phyloP scores from a whole-genome alignment of 805 yeast species.

The Teunomyces pallodes region DNA sequence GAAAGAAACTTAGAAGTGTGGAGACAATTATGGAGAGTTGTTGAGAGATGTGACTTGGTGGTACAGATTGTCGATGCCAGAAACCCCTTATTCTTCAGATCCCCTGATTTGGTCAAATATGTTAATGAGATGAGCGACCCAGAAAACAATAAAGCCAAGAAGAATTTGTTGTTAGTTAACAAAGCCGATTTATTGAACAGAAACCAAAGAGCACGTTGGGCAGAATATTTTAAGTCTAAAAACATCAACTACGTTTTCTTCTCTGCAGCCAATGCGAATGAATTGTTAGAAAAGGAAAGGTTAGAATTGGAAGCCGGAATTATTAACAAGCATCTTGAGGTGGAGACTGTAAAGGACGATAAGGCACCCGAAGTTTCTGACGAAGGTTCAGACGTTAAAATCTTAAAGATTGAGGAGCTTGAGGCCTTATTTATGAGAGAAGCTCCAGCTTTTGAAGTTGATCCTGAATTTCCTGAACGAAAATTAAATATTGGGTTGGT shows the following conservation, averaged over 20 bases:
- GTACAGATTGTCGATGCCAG: slow-evolving; percentile 98
- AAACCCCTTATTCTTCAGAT: slow-evolving; percentile 86
- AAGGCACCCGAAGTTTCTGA: slow-evolving; percentile 23
- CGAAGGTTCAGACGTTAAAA: slow-evolving; percentile 46
- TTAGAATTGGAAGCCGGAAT: slow-evolving; percentile 36
- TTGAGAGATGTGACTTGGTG: slow-evolving; percentile 88
- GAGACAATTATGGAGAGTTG: slow-evolving; percentile 98
- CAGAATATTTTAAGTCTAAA: slow-evolving; percentile 67
- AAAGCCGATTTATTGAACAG: slow-evolving; percentile 86
- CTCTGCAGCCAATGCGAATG: slow-evolving; percentile 85
- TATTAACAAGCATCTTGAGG: slow-evolving; percentile 9
- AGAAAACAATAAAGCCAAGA: slow-evolving; percentile 49
- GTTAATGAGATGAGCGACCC: slow-evolving; percentile 69
- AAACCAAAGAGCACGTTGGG: slow-evolving; percentile 83
- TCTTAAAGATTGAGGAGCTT: slow-evolving; percentile 78
- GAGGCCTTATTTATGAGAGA: slow-evolving; percentile 73
- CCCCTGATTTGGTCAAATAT: slow-evolving; percentile 80
- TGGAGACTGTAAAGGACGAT: slow-evolving; percentile 19
- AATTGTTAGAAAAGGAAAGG: slow-evolving; percentile 62
- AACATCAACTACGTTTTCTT: slow-evolving; percentile 86
- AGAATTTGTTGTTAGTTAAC: slow-evolving; percentile 80
- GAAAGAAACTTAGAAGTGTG: slow-evolving; percentile 97
- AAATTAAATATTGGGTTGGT: slow-evolving; percentile 89
- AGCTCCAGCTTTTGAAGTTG: slow-evolving; percentile 68
- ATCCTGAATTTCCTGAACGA: slow-evolving; percentile 55